Conservation (phyloP, 2,329 filamentous ascomycete species). For the Lecanoromycetidae sp. region DNA sequence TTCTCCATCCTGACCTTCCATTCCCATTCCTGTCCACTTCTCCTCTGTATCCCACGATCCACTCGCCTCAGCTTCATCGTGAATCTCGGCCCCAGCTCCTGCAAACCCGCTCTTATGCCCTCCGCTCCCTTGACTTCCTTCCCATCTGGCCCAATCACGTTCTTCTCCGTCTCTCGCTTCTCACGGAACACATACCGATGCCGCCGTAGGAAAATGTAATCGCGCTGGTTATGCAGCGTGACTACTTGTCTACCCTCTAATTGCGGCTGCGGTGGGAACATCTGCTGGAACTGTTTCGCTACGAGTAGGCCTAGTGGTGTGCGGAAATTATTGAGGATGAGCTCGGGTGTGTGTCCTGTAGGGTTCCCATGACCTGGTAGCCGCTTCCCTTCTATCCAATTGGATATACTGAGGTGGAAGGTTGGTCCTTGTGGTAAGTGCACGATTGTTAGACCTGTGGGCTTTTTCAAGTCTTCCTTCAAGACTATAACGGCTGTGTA, state of each 20-base stretch:
- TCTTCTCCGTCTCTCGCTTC: conserved; percentile 76
- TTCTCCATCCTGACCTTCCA: conserved; percentile 97
- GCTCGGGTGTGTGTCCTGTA: conserved; percentile 80
- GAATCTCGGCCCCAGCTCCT: conserved; percentile 66
- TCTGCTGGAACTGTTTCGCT: conserved; percentile 66
- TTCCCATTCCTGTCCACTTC: conserved; percentile 76
- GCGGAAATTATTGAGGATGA: conserved; percentile 87
- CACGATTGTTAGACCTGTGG: conserved; percentile 69
- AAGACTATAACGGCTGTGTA: conserved; percentile 78
- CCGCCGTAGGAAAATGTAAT: conserved; percentile 86
- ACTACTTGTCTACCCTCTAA: conserved; percentile 78
- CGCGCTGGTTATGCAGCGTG: conserved; percentile 86
- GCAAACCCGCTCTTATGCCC: conserved; percentile 71
- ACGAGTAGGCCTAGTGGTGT: conserved; percentile 83
- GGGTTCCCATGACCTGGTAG: conserved; percentile 83
- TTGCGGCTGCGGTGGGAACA: conserved; percentile 74
- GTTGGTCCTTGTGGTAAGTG: conserved; percentile 77
- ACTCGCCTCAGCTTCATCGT: conserved; percentile 81
- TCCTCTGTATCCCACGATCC: conserved; percentile 74
- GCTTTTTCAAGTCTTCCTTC: conserved; percentile 79
- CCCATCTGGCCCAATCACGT: conserved; percentile 67
- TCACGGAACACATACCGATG: conserved; percentile 91
- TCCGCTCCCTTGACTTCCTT: conserved; percentile 76
- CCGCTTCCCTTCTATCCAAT: conserved; percentile 79
- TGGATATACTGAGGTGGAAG: conserved; percentile 75